Evolutionary conservation across 2,329 filamentous ascomycete species (phyloP), one percentile per base, ranked within the genome.

Genomic region (Sporothrix schenckii): DNA sequence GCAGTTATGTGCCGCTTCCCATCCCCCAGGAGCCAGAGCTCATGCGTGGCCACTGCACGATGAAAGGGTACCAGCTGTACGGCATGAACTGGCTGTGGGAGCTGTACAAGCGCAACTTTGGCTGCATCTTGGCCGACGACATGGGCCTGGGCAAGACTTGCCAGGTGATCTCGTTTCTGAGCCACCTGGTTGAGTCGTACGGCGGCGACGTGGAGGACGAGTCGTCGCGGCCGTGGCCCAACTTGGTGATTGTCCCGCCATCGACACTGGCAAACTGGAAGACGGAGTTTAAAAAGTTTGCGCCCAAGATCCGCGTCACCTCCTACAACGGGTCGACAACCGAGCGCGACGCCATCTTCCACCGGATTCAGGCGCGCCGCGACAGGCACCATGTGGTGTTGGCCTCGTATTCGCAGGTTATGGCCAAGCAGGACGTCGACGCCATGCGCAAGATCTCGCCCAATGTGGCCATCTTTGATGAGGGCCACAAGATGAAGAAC

Each of bases 121-220:
- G 92, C 60, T 94, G 93, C 73, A 98, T 99, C 70, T 84, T 99
- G 21, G 95, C 95, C 1, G 95, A 99, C 78, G 95, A 99, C 78
- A 99, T 99, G 95, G 95, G 92, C 67, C 83, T 94, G 53, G 95
- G 95, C 60, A 99, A 99, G 83, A 99, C 95, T 0, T 97, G 93
- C 76, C 94, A 99, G 77, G 93, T 98, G 72, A 97, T 99, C 75
- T 89, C 93, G 0, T 93, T 99, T 76, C 85, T 99, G 60, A 91
- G 93, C 19, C 90, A 97, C 75, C 83, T 99, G 34, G 88, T 92
- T 19, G 88, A 93, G 76, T 87, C 87, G 41, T 88, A 84, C 72
- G 72, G 68, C 13, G 72, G 54, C 7, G 73, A 75, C 2, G 66
- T 75, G 1, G 30, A 72, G n/a, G 69, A 67, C 54, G 74, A 70